Base-by-base conservation (phyloP, 2,329 filamentous ascomycete genomes). In the Fusarium buharicum region DNA sequence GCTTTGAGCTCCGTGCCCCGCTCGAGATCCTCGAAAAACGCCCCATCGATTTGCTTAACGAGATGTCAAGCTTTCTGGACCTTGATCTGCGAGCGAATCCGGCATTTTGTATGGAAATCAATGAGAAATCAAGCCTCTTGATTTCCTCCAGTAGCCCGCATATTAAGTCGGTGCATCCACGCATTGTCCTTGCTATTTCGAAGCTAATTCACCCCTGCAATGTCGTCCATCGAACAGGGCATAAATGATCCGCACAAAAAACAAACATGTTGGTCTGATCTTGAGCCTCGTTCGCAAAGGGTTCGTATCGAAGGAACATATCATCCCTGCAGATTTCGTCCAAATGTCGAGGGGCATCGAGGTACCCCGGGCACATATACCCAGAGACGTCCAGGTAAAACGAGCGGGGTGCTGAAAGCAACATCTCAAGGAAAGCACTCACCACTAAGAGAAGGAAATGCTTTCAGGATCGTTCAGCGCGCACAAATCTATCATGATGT, bases 401-500 rank as follows among this genome's bases (percentile, higher is more conserved):
- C 62, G 37, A 39, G 47, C 55, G 47, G 22, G 48, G 50, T 37
- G 38, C 22, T 33, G 39, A 31, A 55, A 44, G 46, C 31, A 34
- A 43, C 58, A 39, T 41, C 34, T 39, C 13, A 57, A 39, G 46
- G 54, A 44, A 38, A 48, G 13, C 27, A 73, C 76, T 75, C 68
- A 79, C 77, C 75, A 77, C 75, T 79, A 79, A 70, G 70, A 77
- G 59, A 72, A 74, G 70, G 66, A 74, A 64, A 72, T 66, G 62
- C 69, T 70, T 62, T 68, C 64, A 65, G 68, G 60, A 62, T 71
- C 68, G 58, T 66, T 58, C 67, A 69, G 62, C 64, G 69, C 68
- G 69, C 72, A 70, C 74, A 76, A 78, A 74, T 71, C 70, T 76
- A 76, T 77, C 77, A 79, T 79, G 71, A 68, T 79, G 76, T 73